Evolutionary conservation across 305 asterid species (phyloP).

Genomic region (Striga hermonthica): DNA sequence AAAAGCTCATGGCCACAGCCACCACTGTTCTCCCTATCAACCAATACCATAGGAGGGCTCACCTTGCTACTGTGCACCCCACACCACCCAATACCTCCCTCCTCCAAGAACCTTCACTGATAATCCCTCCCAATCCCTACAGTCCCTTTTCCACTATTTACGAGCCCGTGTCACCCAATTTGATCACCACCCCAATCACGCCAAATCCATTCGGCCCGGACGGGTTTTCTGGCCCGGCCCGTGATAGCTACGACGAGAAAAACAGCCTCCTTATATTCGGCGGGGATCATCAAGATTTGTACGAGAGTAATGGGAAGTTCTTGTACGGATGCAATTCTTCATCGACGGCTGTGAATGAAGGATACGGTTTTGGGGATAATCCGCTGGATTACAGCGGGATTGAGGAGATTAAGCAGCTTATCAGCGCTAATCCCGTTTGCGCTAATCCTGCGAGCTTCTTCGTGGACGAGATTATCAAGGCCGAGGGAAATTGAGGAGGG

Average conservation of each 20-base stretch:
- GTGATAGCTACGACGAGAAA: background rate
- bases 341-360: constrained; percentile 3
- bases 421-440: constrained; percentile 43
- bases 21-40: background rate
- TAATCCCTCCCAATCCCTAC: constrained; percentile 9
- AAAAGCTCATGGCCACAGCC: constrained; percentile 38
- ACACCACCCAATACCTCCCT: constrained; percentile 24
- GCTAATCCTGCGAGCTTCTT: constrained; percentile 30
- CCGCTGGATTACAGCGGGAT: constrained; percentile 47
- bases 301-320: constrained; percentile 31
- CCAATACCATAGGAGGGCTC: constrained; percentile 31
- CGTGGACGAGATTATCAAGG: constrained; percentile 58
- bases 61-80: constrained; percentile 8
- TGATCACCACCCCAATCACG: constrained; percentile 21
- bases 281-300: constrained; percentile 9
- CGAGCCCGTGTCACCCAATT: constrained; percentile 31
- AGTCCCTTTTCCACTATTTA: background rate
- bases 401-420: constrained; percentile 72
- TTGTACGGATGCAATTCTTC: background rate
- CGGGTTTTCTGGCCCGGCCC: constrained; percentile 23
- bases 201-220: constrained; percentile 30
- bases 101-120: constrained; percentile 33
- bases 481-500: constrained; percentile 34
- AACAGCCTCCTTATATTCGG: constrained; percentile 33
- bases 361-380: constrained; percentile 26